These are phyloP conservation scores for Colletotrichum cereale DNA, from an alignment of 2,329 filamentous ascomycete genomes.

Conservation along the genomic window DNA sequence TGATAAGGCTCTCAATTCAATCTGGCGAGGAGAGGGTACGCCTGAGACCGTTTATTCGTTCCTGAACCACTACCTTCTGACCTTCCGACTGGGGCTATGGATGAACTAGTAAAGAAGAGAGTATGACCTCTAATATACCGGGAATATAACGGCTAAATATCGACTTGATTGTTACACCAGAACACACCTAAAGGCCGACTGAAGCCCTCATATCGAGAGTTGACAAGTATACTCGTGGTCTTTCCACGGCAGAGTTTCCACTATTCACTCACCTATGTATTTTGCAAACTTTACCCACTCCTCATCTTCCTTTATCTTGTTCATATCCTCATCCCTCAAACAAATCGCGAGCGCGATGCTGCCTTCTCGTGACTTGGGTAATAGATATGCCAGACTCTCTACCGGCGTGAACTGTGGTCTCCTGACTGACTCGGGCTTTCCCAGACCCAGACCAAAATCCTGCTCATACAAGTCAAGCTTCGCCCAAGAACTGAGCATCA, in stretches of 20 bases:
- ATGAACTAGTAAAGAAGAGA: neutral
- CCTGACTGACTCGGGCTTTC: constrained; percentile 59
- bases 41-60: too few species aligned
- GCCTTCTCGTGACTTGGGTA: constrained; percentile 59
- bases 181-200: neutral
- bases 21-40: too few species aligned
- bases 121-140: neutral
- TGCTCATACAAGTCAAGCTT: constrained; percentile 58
- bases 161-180: neutral
- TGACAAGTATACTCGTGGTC: neutral
- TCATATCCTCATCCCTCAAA: constrained; percentile 62
- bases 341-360: constrained; percentile 59
- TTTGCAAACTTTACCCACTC: constrained; percentile 55
- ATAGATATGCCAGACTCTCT: constrained; percentile 63
- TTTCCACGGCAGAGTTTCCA: neutral
- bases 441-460: constrained; percentile 62
- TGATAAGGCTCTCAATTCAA: too few species aligned
- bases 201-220: neutral
- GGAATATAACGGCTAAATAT: too few species aligned
- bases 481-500: constrained; percentile 68
- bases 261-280: constrained; percentile 49
- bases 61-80: too few species aligned
- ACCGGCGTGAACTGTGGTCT: constrained; percentile 59
- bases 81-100: neutral
- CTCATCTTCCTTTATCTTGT: constrained; percentile 55